Conservation (phyloP, 768 basidiomycete genomes). For the Scleroderma citrinum region DNA sequence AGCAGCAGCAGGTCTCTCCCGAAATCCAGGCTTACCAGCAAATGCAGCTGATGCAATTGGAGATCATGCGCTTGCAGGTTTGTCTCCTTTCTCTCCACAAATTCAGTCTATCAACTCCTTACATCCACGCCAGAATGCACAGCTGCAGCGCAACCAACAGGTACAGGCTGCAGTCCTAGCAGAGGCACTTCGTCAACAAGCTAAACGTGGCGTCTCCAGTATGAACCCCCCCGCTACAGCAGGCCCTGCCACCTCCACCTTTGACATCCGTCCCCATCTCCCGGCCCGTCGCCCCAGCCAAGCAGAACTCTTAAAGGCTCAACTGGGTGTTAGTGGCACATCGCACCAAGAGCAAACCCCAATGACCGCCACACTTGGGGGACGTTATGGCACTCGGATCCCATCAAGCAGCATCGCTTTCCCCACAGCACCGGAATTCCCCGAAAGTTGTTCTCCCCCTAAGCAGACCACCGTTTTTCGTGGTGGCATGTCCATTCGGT, state of each 20-base stretch:
- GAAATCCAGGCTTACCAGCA: constrained; percentile 59
- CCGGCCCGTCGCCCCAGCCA: constrained; percentile 66
- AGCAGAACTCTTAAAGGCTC: constrained; percentile 58
- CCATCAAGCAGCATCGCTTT: constrained; percentile 35
- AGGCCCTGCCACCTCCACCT: constrained; percentile 57
- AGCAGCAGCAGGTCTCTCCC: constrained; percentile 29
- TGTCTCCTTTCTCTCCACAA: constrained; percentile 15
- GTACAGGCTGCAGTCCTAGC: constrained; percentile 68
- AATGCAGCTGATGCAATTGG: constrained; percentile 81
- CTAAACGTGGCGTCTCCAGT: constrained; percentile 24
- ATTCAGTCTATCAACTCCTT: constrained; percentile 1
- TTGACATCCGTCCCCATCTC: constrained; percentile 57
- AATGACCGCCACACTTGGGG: constrained; percentile 76
- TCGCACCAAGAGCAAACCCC: constrained; percentile 53
- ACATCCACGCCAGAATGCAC: constrained; percentile 43
- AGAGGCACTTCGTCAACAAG: constrained; percentile 48
- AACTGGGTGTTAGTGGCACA: constrained; percentile 38
- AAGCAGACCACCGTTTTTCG: constrained; percentile 60
- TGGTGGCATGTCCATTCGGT: constrained; percentile 67
- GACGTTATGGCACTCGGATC: constrained; percentile 64
- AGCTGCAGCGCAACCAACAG: constrained; percentile 56
- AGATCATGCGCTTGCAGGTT: constrained; percentile 78
- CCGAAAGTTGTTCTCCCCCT: constrained; percentile 38
- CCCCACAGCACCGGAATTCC: constrained; percentile 38
- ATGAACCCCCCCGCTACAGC: constrained; percentile 61